These are phyloP conservation scores for Leccinum incarnatum DNA, from an alignment of 768 basidiomycete species.

Conservation along the genomic window DNA sequence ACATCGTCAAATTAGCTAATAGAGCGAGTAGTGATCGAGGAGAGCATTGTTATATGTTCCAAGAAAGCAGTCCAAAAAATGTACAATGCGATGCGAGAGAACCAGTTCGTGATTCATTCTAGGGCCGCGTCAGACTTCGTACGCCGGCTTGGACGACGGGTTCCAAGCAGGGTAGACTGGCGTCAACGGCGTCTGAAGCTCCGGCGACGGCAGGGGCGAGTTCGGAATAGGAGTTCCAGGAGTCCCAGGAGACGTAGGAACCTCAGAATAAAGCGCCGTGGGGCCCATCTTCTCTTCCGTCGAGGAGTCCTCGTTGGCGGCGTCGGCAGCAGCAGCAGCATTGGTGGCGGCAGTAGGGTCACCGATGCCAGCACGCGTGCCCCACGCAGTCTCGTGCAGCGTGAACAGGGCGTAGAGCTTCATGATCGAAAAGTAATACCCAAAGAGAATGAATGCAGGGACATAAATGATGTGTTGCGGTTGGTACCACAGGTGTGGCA, in stretches of 20 bases:
- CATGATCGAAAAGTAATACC: constrained; percentile 95
- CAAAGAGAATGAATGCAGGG: constrained; percentile 85
- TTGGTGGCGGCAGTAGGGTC: constrained; percentile 76
- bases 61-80: neutral
- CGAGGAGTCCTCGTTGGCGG: neutral
- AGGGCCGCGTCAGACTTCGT: neutral
- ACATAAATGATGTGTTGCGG: constrained; percentile 78
- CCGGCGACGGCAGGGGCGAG: neutral
- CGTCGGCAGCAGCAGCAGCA: constrained; percentile 39
- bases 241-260: neutral
- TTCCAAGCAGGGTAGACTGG: neutral
- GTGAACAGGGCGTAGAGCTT: constrained; percentile 90
- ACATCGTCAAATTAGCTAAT: neutral
- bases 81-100: neutral
- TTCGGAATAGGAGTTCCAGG: neutral
- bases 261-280: constrained; percentile 9
- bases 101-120: neutral
- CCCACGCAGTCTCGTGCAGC: constrained; percentile 94
- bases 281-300: constrained; percentile 26
- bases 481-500: constrained; percentile 77
- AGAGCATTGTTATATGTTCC: neutral
- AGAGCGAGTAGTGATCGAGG: neutral
- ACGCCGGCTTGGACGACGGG: neutral
- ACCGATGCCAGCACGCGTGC: constrained; percentile 91
- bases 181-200: neutral